Evolutionary conservation across 805 yeast genomes (phyloP).

Genomic region (Nakazawaea holstii): DNA sequence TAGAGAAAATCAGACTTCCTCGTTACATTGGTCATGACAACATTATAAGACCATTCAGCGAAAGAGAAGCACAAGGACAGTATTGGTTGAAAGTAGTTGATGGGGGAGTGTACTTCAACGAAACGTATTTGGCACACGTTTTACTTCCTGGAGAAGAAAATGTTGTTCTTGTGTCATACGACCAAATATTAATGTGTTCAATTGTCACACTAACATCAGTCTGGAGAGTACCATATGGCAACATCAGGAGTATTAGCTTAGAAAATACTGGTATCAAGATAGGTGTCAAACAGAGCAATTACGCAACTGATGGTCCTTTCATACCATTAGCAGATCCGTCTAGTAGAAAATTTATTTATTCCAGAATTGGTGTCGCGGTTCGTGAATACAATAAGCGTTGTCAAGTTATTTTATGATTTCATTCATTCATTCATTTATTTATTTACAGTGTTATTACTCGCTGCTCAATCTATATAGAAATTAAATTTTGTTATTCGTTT

Average conservation of each 20-base stretch:
- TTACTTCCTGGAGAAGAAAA: conserved; percentile 76
- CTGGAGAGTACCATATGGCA: conserved; percentile 68
- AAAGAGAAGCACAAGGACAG: conserved; percentile 90
- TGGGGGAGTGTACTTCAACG: conserved; percentile 72
- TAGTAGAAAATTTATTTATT: conserved; percentile 62
- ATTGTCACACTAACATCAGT: conserved; percentile 53
- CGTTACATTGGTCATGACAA: conserved; percentile 68
- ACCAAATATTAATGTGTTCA: conserved; percentile 61
- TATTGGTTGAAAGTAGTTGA: conserved; percentile 80
- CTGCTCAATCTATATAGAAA: neutral
- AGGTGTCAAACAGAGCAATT: conserved; percentile 33
- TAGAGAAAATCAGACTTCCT: conserved; percentile 79
- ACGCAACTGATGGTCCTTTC: conserved; percentile 39
- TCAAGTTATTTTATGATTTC: conserved; percentile 35
- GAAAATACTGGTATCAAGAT: conserved; percentile 78
- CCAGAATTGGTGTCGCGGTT: conserved; percentile 74
- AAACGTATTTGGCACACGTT: conserved; percentile 80
- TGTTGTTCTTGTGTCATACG: conserved; percentile 71
- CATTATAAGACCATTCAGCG: conserved; percentile 67
- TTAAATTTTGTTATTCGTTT: neutral
- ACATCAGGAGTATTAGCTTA: conserved; percentile 64
- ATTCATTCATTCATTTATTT: neutral
- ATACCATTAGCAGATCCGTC: conserved; percentile 71
- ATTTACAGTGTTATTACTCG: neutral
- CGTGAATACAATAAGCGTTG: conserved; percentile 69